phyloP scores from a whole-genome alignment of 202 grass and related monocot genomes.

The Panicum virgatum region DNA sequence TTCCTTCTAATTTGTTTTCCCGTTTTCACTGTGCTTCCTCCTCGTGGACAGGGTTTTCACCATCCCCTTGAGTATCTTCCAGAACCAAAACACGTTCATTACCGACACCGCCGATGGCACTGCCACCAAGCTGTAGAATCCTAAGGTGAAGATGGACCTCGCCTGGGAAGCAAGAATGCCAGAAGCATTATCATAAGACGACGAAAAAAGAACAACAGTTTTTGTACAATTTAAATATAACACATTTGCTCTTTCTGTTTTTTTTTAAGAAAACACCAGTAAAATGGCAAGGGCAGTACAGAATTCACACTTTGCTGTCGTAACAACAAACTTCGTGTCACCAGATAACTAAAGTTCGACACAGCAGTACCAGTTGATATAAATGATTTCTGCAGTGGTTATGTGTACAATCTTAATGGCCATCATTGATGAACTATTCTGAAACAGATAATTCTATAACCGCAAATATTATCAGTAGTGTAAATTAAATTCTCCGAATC shows the following conservation, averaged over 20 bases:
- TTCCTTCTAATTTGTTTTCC: conserved; percentile 33
- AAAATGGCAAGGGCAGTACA: background rate
- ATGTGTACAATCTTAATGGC: background rate
- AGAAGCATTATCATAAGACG: background rate
- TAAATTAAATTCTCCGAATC: background rate
- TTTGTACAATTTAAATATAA: background rate
- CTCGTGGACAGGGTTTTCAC: conserved; percentile 69
- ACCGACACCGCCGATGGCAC: conserved; percentile 52
- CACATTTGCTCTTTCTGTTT: background rate
- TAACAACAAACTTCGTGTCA: background rate
- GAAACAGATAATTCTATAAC: background rate
- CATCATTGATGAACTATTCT: background rate
- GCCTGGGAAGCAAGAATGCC: conserved; percentile 36
- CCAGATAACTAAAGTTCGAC: background rate
- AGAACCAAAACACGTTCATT: conserved; percentile 88
- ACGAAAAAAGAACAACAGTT: background rate
- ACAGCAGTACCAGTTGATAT: background rate
- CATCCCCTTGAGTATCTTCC: conserved; percentile 89
- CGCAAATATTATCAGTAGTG: background rate
- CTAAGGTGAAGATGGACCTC: conserved; percentile 70
- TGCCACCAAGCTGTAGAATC: conserved; percentile 59
- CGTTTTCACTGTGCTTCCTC: conserved; percentile 29
- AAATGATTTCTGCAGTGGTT: no score
- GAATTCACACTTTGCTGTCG: background rate
- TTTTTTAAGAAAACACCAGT: background rate